Evolutionary conservation across 306 rosid genomes (phyloP).

Genomic region (Senna tora): DNA sequence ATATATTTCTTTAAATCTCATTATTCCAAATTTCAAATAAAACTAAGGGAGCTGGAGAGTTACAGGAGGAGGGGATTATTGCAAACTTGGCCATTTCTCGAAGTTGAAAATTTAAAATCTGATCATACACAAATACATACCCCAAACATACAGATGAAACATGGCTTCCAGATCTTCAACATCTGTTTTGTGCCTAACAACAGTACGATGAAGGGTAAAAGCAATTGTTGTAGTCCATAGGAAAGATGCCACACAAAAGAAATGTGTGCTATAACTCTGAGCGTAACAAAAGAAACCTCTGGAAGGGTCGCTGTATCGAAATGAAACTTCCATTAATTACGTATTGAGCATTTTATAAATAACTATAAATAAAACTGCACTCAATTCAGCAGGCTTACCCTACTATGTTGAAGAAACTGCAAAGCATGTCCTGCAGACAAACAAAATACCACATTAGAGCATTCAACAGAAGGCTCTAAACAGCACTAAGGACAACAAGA

Average conservation of each 20-base stretch:
- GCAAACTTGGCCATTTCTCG: constrained; percentile 30
- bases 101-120: constrained; percentile 21
- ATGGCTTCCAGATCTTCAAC: constrained; percentile 96
- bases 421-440: constrained; percentile 87
- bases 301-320: constrained; percentile 84
- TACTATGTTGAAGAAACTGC: constrained; percentile 96
- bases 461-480: constrained; percentile 27
- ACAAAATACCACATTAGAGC: constrained; percentile 43
- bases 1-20: constrained; percentile 23
- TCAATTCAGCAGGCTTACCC: constrained; percentile 61
- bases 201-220: constrained; percentile 96
- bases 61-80: constrained; percentile 23
- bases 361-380: constrained; percentile 20
- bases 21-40: constrained; percentile 13
- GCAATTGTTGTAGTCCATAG: constrained; percentile 98
- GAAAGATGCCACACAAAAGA: constrained; percentile 97
- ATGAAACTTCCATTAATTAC: constrained; percentile 35
- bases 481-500: neutral
- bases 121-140: constrained; percentile 53
- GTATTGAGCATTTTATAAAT: constrained; percentile 22
- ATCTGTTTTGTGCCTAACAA: constrained; percentile 91
- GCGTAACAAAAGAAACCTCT: constrained; percentile 85
- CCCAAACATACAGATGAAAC: constrained; percentile 99
- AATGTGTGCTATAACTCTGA: constrained; percentile 91
- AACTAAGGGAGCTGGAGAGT: constrained; percentile 8